Evolutionary conservation across 768 basidiomycete genomes (phyloP), one percentile per base, ranked within the genome.

Genomic region (Dendrothele bispora): DNA sequence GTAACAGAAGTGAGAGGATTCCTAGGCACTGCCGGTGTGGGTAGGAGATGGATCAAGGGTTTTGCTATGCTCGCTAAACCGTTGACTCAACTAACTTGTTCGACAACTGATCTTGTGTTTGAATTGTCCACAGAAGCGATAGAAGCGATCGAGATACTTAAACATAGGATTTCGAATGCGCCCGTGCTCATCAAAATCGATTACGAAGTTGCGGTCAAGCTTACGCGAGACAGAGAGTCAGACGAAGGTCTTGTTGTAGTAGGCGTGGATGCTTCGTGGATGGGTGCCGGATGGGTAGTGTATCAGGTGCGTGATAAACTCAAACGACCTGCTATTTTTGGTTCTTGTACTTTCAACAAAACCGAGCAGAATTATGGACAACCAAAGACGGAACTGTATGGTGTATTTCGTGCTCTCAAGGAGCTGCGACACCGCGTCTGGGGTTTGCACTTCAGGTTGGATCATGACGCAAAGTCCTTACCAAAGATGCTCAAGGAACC

Each of bases 351-450:
- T 0, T 70, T 59, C 52, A 73, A 64, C 25, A 52, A 64, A 0
- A 42, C 49, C 0, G 64, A 71, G 49, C 48, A 55, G 1, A 43
- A 56, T 2, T 74, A 71, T 43, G 67, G 64, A 0, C 68, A 71
- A 46, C 57, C 68, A 0, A 72, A 73, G 42, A 43, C 65, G 0
- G 68, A 73, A 48, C 58, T 73, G 0, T 75, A 69, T 41, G 68
- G 72, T 0, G 38, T 72, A 0, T 72, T 61, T 38, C 42, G 66
- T 0, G 61, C 65, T 1, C 29, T 73, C 17, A 61, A 60, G 28
- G 59, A 59, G 2, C 32, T 65, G 0, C 52, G 62, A 1, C 55
- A 67, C 24, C 47, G 61, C 1, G 41, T 69, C 2, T 67, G 59
- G 58, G 70, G 66, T 8, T 45, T 65, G 1, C 56, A 58, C 43